These are phyloP conservation scores for Melastoma candidum DNA, from an alignment of 441 rosid genomes.

Conservation along the genomic window DNA sequence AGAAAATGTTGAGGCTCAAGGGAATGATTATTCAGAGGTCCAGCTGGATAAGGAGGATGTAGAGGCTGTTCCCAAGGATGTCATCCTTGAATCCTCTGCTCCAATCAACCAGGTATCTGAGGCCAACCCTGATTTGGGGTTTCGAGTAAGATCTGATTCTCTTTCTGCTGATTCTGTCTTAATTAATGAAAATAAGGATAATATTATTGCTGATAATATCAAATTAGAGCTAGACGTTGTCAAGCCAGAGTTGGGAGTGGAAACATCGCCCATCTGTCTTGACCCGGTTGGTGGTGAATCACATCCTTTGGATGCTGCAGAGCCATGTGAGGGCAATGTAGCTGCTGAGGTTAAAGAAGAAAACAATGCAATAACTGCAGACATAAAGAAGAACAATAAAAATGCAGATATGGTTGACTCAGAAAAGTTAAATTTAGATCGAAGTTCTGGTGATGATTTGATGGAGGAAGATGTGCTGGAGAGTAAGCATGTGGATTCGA, in stretches of 20 bases:
- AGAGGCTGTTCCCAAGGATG: constrained; percentile 40
- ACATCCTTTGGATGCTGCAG: constrained; percentile 89
- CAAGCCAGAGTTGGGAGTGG: constrained; percentile 59
- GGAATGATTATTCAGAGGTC: constrained; percentile 28
- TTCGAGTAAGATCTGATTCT: constrained; percentile 97
- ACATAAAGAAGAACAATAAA: constrained; percentile 58
- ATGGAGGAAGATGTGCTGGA: constrained; percentile 89
- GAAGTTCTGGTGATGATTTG: constrained; percentile 96
- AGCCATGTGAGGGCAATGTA: constrained; percentile 52
- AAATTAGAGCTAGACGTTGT: constrained; percentile 85
- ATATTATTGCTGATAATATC: constrained; percentile 91
- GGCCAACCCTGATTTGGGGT: constrained; percentile 93
- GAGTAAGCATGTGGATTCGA: constrained; percentile 64
- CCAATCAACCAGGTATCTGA: constrained; percentile 89
- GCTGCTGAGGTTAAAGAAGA: constrained; percentile 51
- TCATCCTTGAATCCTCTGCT: constrained; percentile 44
- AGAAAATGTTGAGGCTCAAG: constrained; percentile 10
- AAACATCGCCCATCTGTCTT: constrained; percentile 55
- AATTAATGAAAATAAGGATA: constrained; percentile 97
- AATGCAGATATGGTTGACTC: constrained; percentile 59
- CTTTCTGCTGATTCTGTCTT: constrained; percentile 96
- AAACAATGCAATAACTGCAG: constrained; percentile 48
- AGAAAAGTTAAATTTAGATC: constrained; percentile 90
- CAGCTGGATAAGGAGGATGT: constrained; percentile 34
- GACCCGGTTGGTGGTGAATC: constrained; percentile 59